Conservation (phyloP, 1,139 yeast genomes). For the Kluyveromyces sp. region DNA sequence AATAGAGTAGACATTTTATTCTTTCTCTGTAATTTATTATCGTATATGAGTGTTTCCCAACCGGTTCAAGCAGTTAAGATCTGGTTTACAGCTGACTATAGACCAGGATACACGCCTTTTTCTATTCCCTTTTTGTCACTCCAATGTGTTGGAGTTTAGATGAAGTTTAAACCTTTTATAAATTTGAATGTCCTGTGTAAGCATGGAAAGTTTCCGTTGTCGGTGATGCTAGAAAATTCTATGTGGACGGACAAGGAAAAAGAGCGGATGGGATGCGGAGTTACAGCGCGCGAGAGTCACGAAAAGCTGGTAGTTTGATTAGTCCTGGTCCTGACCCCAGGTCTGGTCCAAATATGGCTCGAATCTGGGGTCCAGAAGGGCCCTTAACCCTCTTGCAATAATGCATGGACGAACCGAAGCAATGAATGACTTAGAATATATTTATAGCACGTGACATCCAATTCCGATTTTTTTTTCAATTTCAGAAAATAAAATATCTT, state of each 20-base stretch:
- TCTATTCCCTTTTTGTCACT: not conserved
- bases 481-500: no score
- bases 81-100: no score
- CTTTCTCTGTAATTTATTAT: not conserved
- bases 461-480: no score
- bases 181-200: not conserved
- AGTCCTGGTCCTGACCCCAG: no score
- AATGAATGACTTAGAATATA: no score
- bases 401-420: no score
- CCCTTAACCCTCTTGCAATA: not conserved
- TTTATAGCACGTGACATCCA: not conserved
- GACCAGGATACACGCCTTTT: no score
- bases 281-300: no score
- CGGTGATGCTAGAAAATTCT: constrained; percentile 7
- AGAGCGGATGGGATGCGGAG: not conserved
- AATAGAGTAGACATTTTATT: constrained; percentile 48
- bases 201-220: constrained; percentile 1
- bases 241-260: not conserved
- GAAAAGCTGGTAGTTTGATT: no score
- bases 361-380: not conserved
- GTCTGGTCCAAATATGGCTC: no score
- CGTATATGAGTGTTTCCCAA: no score
- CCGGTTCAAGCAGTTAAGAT: no score
- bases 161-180: not conserved
- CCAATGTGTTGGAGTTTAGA: not conserved